Evolutionary conservation across 495 filamentous ascomycete species (phyloP), one percentile per base, ranked within the genome.

Genomic region (Glarea lozoyensis): DNA sequence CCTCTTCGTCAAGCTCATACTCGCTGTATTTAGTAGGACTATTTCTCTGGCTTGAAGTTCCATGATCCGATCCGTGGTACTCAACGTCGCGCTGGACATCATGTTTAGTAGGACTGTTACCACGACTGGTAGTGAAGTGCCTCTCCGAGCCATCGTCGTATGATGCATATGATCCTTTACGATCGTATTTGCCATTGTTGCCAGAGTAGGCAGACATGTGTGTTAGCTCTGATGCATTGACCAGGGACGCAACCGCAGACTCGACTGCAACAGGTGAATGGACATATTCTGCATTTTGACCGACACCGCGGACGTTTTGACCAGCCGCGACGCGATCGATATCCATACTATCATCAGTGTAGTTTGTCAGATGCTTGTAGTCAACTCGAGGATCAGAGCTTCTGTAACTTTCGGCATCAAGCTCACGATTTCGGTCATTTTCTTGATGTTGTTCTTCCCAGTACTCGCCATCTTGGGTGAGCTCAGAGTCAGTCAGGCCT

Each of bases 221-320:
- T 2, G 73, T 82, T 12, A 87, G 34, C n/a, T 80, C 69, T 2
- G 88, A 90, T 7, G 81, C 82, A 24, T 93, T 84, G 35, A 87
- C 74, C 7, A 96, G 68, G 6, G 87, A 93, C 10, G 88, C 89
- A 24, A 94, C 88, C 17, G 81, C 82, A 23, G 88, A 94, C 60
- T 94, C 87, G 3, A 90, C 81, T 5, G 70, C 82, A n/a, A 72
- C 44, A 2, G 79, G 81, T 4, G 71, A 74, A 37, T 84, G 78
- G 2, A 88, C 71, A 54, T 84, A 84, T 37, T 83, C 69, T 13
- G 87, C 82, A 48, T 87, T 93, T 13, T 79, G 75, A 23, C 72
- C 82, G 19, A 82, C 60, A 2, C 73, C 75, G 33, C 73, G 73
- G 16, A 94, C 76, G 37, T 81, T 73, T 47, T 84, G 82, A 15